Conservation (phyloP, 2,329 filamentous ascomycete genomes). For the Malbranchea zuffiana region DNA sequence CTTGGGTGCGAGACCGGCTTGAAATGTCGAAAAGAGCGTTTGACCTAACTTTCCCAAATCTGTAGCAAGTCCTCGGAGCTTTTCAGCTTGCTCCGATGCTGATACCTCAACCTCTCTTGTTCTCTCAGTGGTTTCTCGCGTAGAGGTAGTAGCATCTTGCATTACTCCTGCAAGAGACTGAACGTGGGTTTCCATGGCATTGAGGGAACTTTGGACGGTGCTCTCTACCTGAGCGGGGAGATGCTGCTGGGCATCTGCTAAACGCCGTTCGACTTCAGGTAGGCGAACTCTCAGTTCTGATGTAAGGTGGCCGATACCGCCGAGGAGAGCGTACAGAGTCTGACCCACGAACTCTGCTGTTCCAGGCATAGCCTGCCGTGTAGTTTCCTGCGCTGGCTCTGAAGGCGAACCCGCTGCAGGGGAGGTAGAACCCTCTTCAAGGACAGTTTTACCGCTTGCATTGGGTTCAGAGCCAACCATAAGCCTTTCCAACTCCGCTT, state of each 20-base stretch:
- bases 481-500: constrained; percentile 30
- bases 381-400: background rate
- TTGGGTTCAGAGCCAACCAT: constrained; percentile 18
- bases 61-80: constrained; percentile 31
- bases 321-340: constrained; percentile 25
- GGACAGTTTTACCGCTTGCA: constrained; percentile 5
- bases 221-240: constrained; percentile 29
- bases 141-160: constrained; percentile 28
- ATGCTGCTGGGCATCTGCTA: constrained; percentile 26
- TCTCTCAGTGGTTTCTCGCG: constrained; percentile 27
- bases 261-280: constrained; percentile 29
- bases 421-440: background rate
- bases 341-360: constrained; percentile 17
- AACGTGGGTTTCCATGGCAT: constrained; percentile 28
- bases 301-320: constrained; percentile 26
- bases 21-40: constrained; percentile 29
- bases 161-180: constrained; percentile 28
- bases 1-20: constrained; percentile 12
- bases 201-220: constrained; percentile 27
- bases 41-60: constrained; percentile 32
- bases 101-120: constrained; percentile 28
- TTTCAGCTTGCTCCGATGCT: constrained; percentile 27
- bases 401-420: background rate
- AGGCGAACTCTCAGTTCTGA: constrained; percentile 28
- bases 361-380: constrained; percentile 3